Conservation (phyloP, 768 basidiomycete genomes). For the Suillus decipiens region DNA sequence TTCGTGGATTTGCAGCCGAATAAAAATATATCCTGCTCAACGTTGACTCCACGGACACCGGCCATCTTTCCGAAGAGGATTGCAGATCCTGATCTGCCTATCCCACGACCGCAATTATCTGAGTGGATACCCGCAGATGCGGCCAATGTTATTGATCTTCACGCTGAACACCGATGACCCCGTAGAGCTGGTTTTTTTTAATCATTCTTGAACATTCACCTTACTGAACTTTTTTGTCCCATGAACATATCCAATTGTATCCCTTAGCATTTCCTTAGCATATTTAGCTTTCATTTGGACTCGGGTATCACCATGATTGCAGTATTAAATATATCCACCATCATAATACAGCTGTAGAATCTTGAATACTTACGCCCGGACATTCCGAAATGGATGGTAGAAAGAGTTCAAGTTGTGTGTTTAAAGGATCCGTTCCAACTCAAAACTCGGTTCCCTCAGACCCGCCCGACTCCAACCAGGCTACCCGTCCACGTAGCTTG, state of each 20-base stretch:
- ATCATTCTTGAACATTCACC: neutral
- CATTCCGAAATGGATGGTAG: conserved; percentile 11
- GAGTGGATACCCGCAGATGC: conserved; percentile 55
- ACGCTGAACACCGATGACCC: conserved; percentile 18
- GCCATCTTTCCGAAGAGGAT: conserved; percentile 43
- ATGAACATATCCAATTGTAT: conserved; percentile 5
- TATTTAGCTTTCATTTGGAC: neutral
- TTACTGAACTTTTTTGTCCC: neutral
- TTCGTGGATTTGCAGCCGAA: conserved; percentile 32
- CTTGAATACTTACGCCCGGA: neutral
- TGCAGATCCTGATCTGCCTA: conserved; percentile 53
- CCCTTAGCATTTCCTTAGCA: neutral
- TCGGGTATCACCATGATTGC: neutral
- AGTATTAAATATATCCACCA: conserved; percentile 3
- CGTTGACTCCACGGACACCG: conserved; percentile 16
- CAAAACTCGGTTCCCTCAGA: conserved; percentile 35
- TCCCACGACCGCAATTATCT: conserved; percentile 51
- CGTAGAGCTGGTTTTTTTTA: conserved; percentile 17
- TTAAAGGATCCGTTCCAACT: conserved; percentile 13
- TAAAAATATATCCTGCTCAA: conserved; percentile 20
- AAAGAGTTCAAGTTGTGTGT: neutral
- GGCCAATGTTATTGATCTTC: conserved; percentile 26
- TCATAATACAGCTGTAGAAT: conserved; percentile 8
- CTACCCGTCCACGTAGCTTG: conserved; percentile 45
- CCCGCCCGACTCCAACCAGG: conserved; percentile 35